A percentile compares a stretch with the other conserved stretches of the same genome.
These are phyloP conservation scores for Cordyceps cicadae DNA, from an alignment of 2,329 filamentous ascomycete genomes.

Conservation along the genomic window DNA sequence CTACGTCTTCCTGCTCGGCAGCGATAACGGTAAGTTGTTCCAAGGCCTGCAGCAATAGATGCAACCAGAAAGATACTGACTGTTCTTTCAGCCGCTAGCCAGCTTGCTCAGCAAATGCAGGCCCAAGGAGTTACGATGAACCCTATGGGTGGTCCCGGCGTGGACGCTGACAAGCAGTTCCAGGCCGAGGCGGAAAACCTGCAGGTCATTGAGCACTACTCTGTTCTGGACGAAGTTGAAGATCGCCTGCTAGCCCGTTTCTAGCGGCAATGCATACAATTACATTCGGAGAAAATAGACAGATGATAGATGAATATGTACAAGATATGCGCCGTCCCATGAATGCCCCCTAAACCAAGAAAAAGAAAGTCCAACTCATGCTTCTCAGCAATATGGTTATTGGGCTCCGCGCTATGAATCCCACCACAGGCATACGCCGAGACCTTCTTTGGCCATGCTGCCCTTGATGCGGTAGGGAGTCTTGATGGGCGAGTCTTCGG, in stretches of 20 bases:
- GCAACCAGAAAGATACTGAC: constrained; percentile 12
- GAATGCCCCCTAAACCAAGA: constrained; percentile 6
- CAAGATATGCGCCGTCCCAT: constrained; percentile 14
- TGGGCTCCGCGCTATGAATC: constrained; percentile 39
- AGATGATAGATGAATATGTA: constrained; percentile 20
- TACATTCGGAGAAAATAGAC: constrained; percentile 15
- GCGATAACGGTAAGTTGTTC: constrained; percentile 72
- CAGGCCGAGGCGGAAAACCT: constrained; percentile 88
- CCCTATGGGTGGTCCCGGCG: constrained; percentile 76
- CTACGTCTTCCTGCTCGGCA: constrained; percentile 93
- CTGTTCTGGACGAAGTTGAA: constrained; percentile 81
- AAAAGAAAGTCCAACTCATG: background rate
- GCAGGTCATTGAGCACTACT: constrained; percentile 89
- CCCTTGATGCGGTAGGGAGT: constrained; percentile 65
- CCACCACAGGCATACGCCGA: constrained; percentile 60
- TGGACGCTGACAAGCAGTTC: constrained; percentile 95
- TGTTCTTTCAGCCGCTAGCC: constrained; percentile 61
- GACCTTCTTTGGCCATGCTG: constrained; percentile 54
- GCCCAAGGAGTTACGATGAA: constrained; percentile 43
- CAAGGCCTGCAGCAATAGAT: background rate
- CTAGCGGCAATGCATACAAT: constrained; percentile 20
- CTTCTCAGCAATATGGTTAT: background rate
- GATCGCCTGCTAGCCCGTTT: constrained; percentile 62
- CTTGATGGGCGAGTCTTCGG: constrained; percentile 52
- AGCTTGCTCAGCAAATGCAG: constrained; percentile 86